Evolutionary conservation across 1,139 yeast genomes (phyloP), one percentile per base, ranked within the genome.

Genomic region (Yamadazyma triangularis): DNA sequence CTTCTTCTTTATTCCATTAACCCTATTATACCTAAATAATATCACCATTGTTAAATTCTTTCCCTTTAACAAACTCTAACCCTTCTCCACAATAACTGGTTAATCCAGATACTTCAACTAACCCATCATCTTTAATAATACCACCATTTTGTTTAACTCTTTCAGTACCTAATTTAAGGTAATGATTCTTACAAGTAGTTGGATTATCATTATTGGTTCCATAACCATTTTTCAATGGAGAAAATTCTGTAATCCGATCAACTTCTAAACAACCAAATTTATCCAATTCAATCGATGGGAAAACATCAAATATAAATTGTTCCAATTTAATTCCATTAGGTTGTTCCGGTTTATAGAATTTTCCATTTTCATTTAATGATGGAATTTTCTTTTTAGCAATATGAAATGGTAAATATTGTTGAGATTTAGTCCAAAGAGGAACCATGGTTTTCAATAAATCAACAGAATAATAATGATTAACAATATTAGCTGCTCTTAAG

Each of bases 241-340:
- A 82, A 50, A 93, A 93, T 55, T 93, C 98, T 35, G 79, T 79
- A 4, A 62, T 42, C 54, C 99, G 77, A 26, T 77, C 83, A 18
- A 93, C 98, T 60, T 93, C 98, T 41, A 93, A 69, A 52, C 95
- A 86, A 1, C 96, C 98, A 55, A 93, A 93, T 47, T 75, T 76
- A n/a, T 58, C 53, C 43, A 88, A 56, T 15, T 76, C 73, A 27
- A 93, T 80, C 23, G 80, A 73, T 30, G 93, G 89, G 63, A 91
- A 93, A 25, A 93, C 95, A 54, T 93, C 99, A 64, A 93, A 93
- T 34, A 93, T 94, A 50, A 93, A 93, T 56, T 91, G 98, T 57
- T 93, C 99, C 48, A 93, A 70, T 58, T 93, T 93, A 50, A 89
- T 79, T 28, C 97, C 98, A 53, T 93, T 91, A 32, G 93, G 85